Base-by-base conservation (phyloP, 106 monocot genomes). In the Dioscorea dumetorum region DNA sequence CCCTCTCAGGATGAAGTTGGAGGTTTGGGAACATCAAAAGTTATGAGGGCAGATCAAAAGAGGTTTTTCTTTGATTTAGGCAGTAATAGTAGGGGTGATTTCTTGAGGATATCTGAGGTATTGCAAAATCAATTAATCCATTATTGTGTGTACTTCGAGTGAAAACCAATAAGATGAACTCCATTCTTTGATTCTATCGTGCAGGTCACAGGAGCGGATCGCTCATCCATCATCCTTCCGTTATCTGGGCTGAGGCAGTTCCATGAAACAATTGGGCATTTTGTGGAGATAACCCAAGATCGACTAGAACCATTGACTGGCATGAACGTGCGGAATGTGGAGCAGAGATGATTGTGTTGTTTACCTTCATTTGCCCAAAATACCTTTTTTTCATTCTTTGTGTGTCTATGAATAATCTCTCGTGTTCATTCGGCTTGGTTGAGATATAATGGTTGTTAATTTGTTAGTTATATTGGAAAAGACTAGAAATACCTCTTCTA, bases 51-150 rank as follows among this genome's bases (percentile, higher is more conserved):
- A 32, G 91, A 97, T 64, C 95, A 97, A 48, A 97, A 91, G 82
- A 79, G 82, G 73, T 97, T 97, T 62, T 97, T 91, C 80, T 97
- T 97, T 66, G 95, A 97, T 75, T 65, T 97, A 22, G 95, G 91
- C 11, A 97, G 78, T 76, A 91, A 97, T 50, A 97, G 77, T 18
- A 83, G 95, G 63, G 95, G 91, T 0, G 88, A 97, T 84, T 97
- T 83, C 70, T 70, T 97, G 77, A 84, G 71, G 68, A 97, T 97
- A 65, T 97, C 95, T 9, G 95, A 97, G 91, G 95, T 91, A 85
- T 22, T 4, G 12, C 48, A 1, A 20, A 64, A 6, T 41, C 41
- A 41, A 41, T 41, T 41, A 41, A 28, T 10, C 41, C 6, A 41
- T 41, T 41, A 41, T 8, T 41, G 6, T 41, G 41, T 5, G 6